Base-by-base conservation (phyloP, 106 monocot genomes). In the Cymbidium sinense region DNA sequence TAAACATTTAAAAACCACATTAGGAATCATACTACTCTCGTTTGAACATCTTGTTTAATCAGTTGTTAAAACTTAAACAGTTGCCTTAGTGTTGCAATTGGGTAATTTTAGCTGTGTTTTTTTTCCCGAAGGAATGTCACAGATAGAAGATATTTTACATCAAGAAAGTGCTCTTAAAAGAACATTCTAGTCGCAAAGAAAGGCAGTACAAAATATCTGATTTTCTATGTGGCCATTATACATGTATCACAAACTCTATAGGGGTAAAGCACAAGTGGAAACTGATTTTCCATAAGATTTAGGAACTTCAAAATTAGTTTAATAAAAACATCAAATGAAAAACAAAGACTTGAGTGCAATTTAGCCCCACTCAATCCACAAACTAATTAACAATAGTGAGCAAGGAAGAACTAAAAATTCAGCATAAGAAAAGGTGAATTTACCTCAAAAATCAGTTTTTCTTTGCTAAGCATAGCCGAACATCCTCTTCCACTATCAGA, bases 401-500 rank as follows among this genome's bases (percentile, higher is more conserved):
- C 70, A 70, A 70, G 27, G 23, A 28, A 70, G 1, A 70, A 70
- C 2, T 4, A 35, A 37, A 19, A 19, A 35, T n/a, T 21, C 21
- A 36, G 4, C 4, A 37, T 21, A 0, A 39, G 35, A 74, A 74
- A 7, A 9, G 39, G 34, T 43, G 72, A 54, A 28, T 55, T 33
- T 90, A 99, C 99, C 90, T 99, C 95, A 82, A 89, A 95, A 85
- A 92, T 81, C 19, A 99, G 86, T 79, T 69, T 88, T 23, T 82
- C 87, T 84, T 87, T 87, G 43, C 88, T 87, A 75, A 99, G 79
- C 90, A 90, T 90, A 61, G 95, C 92, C 10, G 78, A 76, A 55
- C 88, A 99, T 8, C 99, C 99, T 74, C 77, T 94, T 83, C 99
- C 95, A 86, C 80, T 93, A 27, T 99, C 92, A 30, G 99, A 82